Base-by-base conservation (phyloP, 768 basidiomycete species). In the Daedalea quercina region DNA sequence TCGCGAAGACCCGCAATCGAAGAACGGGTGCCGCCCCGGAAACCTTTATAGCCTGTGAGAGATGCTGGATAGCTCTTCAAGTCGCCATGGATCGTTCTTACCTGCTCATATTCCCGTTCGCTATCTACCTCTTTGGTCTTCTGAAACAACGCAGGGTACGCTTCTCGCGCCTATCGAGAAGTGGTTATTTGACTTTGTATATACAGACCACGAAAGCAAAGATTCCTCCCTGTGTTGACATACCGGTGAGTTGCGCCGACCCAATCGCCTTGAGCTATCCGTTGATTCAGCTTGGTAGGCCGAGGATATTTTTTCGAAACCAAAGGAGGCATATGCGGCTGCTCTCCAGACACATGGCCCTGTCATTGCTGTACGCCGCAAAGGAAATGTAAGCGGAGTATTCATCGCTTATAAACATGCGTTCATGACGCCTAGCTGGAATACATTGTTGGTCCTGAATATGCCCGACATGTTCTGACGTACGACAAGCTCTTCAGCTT, bases 401-500 rank as follows among this genome's bases (percentile, higher is more conserved):
- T 25, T 23, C 22, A 31, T 13, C 26, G 12, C 13, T 17, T 37
- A n/a, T n/a, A n/a, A 33, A 23, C 24, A 17, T 3, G 52, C 43
- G 26, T 25, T 25, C 19, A 12, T 40, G n/a, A 12, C 15, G 20
- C 1, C 3, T 47, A 70, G 69, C 60, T 70, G 4, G 69, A 70
- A 56, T 70, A 67, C 51, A 65, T 70, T 49, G 64, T 69, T n/a
- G 59, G 64, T 20, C 57, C 63, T 11, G 59, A 59, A 9, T 58
- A 63, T 26, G 61, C 64, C 15, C 60, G 65, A 24, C 54, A 63
- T 28, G 60, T 69, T 7, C 60, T 69, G 44, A 65, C 62, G 2
- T 60, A 62, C n/a, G 62, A 69, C 43, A 60, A 60, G 15, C 48
- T 60, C 0, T 67, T 68, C 52, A 69, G 69, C 50, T 69, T 70